Percentiles rank a stretch among this genome's conserved stretches.
phyloP scores from a whole-genome alignment of 1,139 yeast species.

The Geotrichum klebahnii region DNA sequence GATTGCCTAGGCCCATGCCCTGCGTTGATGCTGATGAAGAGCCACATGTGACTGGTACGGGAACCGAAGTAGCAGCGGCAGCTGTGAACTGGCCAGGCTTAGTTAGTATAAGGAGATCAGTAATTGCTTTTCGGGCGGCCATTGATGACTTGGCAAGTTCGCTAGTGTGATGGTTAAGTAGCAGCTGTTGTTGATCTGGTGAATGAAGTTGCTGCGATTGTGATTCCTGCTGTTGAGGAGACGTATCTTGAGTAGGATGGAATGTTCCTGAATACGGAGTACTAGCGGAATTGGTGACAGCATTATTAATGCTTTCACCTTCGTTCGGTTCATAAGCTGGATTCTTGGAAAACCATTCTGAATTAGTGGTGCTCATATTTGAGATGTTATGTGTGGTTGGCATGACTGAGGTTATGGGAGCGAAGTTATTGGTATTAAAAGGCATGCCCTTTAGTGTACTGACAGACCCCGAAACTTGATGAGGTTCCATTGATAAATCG shows the following conservation, averaged over 20 bases:
- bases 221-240: background rate
- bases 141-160: background rate
- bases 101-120: slow-evolving; percentile 9
- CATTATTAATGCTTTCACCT: background rate
- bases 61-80: background rate
- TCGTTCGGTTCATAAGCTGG: background rate
- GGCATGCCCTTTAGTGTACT: background rate
- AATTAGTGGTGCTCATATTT: background rate
- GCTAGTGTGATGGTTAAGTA: background rate
- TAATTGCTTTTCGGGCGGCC: slow-evolving; percentile 9
- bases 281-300: background rate
- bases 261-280: background rate
- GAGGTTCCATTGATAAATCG: no score
- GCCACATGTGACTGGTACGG: background rate
- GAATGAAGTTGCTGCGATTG: no score
- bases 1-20: no score
- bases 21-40: background rate
- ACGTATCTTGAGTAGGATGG: background rate
- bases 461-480: background rate
- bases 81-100: slow-evolving; percentile 1
- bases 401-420: background rate
- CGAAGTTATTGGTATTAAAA: slow-evolving; percentile 1
- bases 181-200: background rate
- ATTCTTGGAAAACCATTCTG: slow-evolving; percentile 3
- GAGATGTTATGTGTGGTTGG: background rate